These are phyloP conservation scores for Xylaria sp. DNA, from an alignment of 2,329 filamentous ascomycete species.

Conservation along the genomic window DNA sequence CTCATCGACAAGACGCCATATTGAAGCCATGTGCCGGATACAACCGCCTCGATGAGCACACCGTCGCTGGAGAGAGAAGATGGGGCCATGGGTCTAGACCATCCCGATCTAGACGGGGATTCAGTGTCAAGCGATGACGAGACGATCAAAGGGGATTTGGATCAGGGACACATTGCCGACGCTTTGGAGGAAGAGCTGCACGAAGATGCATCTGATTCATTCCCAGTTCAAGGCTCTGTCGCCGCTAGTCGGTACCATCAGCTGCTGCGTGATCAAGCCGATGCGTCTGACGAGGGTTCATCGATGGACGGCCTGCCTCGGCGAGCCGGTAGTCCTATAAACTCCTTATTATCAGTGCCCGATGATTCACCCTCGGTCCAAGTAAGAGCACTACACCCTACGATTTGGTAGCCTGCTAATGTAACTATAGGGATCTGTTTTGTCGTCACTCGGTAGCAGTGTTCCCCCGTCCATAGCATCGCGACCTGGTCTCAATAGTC, in stretches of 20 bases:
- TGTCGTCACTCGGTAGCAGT: slow-evolving; percentile 78
- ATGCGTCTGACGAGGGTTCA: slow-evolving; percentile 63
- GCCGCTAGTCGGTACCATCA: slow-evolving; percentile 57
- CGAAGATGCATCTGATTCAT: slow-evolving; percentile 41
- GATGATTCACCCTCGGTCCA: slow-evolving; percentile 88
- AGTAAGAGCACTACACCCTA: slow-evolving; percentile 57
- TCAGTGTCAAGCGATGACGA: slow-evolving; percentile 56
- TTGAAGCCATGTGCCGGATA: slow-evolving; percentile 46
- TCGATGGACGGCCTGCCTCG: slow-evolving; percentile 61
- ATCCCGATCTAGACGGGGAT: slow-evolving; percentile 57
- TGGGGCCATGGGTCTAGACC: slow-evolving; percentile 56
- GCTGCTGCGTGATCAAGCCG: slow-evolving; percentile 57
- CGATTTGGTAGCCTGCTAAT: slow-evolving; percentile 22
- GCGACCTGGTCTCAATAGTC: slow-evolving; percentile 71
- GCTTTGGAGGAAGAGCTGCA: slow-evolving; percentile 50
- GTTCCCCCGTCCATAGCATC: slow-evolving; percentile 75
- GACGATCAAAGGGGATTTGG: slow-evolving; percentile 53
- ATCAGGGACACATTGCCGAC: slow-evolving; percentile 52
- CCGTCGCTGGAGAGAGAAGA: slow-evolving; percentile 52
- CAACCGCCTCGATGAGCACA: slow-evolving; percentile 46
- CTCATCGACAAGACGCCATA: slow-evolving; percentile 14
- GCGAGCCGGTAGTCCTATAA: slow-evolving; percentile 72
- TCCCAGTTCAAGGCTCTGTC: slow-evolving; percentile 50
- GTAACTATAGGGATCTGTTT: slow-evolving; percentile 63
- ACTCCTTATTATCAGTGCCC: slow-evolving; percentile 76